Conservation (phyloP, 169 alveolate genomes). For the Plasmodium ovale region DNA sequence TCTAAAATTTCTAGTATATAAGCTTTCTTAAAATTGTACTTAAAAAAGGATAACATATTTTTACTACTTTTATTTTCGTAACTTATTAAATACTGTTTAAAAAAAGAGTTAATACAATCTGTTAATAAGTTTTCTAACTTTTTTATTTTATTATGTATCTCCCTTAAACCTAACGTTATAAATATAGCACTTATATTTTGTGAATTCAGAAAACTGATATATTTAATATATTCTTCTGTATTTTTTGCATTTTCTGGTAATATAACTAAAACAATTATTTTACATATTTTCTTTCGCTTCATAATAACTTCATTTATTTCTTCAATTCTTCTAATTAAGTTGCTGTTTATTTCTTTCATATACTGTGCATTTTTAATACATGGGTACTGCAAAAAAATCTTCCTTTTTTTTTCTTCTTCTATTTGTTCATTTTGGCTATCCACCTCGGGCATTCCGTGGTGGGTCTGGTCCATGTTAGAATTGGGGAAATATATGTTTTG, state of each 20-base stretch:
- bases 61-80: slow-evolving; percentile 53
- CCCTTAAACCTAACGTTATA: slow-evolving; percentile 67
- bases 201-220: slow-evolving; percentile 49
- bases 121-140: slow-evolving; percentile 59
- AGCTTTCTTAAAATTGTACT: slow-evolving; percentile 70
- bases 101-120: slow-evolving; percentile 68
- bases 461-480: neutral
- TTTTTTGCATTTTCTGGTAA: slow-evolving; percentile 60
- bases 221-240: slow-evolving; percentile 60
- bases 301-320: slow-evolving; percentile 59
- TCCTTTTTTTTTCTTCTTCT: neutral
- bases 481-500: neutral
- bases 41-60: slow-evolving; percentile 42
- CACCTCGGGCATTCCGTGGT: too few species aligned
- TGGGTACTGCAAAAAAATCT: neutral
- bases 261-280: slow-evolving; percentile 51
- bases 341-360: slow-evolving; percentile 41
- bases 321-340: slow-evolving; percentile 34
- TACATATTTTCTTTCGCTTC: slow-evolving; percentile 58
- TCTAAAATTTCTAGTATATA: slow-evolving; percentile 65
- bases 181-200: slow-evolving; percentile 67
- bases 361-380: slow-evolving; percentile 23
- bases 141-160: slow-evolving; percentile 64
- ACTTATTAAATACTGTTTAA: slow-evolving; percentile 64
- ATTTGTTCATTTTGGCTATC: neutral